phyloP scores from a whole-genome alignment of 148 eudicot genomes.

The Spergularia bocconei region DNA sequence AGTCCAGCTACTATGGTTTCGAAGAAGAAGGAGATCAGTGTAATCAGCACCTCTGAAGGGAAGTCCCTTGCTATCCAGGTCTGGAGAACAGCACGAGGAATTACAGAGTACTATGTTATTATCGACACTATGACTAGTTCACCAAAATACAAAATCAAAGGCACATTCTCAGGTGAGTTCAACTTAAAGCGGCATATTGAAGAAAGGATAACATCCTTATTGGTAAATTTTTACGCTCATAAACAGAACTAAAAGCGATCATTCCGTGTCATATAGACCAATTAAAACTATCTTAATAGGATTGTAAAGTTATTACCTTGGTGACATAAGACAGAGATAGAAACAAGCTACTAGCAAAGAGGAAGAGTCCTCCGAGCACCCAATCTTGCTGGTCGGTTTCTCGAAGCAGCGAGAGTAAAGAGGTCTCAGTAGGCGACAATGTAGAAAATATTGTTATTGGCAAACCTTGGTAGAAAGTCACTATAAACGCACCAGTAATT shows the following conservation, averaged over 20 bases:
- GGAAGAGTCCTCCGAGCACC: slow-evolving; percentile 40
- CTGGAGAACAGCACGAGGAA: slow-evolving; percentile 12
- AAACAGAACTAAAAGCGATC: too few species aligned
- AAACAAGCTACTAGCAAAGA: slow-evolving; percentile 30
- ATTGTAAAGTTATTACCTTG: slow-evolving; percentile 24
- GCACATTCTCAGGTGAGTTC: too few species aligned
- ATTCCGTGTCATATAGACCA: too few species aligned
- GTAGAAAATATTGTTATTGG: slow-evolving; percentile 25
- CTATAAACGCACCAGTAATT: slow-evolving; percentile 38
- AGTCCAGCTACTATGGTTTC: slow-evolving; percentile 23
- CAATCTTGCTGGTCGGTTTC: slow-evolving; percentile 29
- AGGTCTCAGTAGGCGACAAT: background rate
- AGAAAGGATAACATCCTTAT: too few species aligned
- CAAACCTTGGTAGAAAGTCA: slow-evolving; percentile 41
- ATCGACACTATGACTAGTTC: too few species aligned
- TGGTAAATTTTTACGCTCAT: too few species aligned
- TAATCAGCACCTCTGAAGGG: slow-evolving; percentile 32
- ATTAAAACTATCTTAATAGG: too few species aligned
- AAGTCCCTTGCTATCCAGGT: slow-evolving; percentile 40
- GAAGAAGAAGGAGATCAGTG: slow-evolving; percentile 29
- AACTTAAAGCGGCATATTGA: too few species aligned
- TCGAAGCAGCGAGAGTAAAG: background rate
- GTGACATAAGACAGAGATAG: slow-evolving; percentile 30
- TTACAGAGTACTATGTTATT: too few species aligned
- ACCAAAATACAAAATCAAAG: too few species aligned